A percentile compares a stretch with the other conserved stretches of the same genome.
Evolutionary conservation across 345 rosid species (phyloP).

Genomic region (Eucalyptus marginata): DNA sequence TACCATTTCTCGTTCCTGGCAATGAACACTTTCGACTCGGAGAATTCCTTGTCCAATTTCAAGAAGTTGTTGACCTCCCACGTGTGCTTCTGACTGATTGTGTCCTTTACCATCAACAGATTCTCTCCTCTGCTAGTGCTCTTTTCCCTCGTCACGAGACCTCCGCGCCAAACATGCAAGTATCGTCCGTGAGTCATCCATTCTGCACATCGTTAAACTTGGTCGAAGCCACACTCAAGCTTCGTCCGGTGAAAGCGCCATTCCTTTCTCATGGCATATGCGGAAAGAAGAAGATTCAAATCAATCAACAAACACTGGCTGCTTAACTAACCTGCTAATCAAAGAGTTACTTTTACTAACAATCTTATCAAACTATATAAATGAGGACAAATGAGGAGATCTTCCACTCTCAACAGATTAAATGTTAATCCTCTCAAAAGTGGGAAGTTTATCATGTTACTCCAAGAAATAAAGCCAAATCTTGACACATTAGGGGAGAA

Average conservation of each 20-base stretch:
- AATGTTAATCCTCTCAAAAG: not conserved
- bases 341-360: not conserved
- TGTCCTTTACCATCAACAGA: not conserved
- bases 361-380: not conserved
- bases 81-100: not conserved
- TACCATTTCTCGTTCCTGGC: not conserved
- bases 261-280: not conserved
- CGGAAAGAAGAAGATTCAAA: not conserved
- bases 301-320: not conserved
- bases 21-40: fast-evolving
- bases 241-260: not conserved
- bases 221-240: not conserved
- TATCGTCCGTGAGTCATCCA: not conserved
- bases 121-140: not conserved
- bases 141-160: fast-evolving
- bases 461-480: not conserved
- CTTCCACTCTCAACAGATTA: too few species aligned
- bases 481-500: not conserved
- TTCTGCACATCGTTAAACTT: not conserved
- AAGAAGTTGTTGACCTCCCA: not conserved
- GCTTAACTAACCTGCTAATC: not conserved
- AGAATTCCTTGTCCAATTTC: not conserved
- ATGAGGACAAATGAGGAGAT: not conserved
- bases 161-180: not conserved
- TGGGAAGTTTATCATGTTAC: not conserved